Conservation (phyloP, 106 monocot species). For the Dendrobium chrysotoxum region DNA sequence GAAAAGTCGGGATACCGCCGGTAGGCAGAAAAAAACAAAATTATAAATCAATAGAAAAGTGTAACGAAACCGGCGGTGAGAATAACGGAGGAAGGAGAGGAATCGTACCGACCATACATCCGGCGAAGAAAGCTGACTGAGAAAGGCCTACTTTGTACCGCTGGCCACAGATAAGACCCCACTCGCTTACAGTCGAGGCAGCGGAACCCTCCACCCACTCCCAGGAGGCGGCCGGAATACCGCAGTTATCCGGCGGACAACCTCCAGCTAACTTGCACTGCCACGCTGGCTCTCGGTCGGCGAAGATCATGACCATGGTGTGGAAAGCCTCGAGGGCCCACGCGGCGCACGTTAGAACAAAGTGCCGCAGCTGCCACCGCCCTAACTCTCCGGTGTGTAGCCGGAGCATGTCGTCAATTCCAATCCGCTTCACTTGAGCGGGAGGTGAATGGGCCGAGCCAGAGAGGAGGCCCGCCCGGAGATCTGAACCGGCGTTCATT, state of each 20-base stretch:
- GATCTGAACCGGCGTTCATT: background rate
- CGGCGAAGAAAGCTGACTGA: conserved; percentile 75
- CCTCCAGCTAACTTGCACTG: background rate
- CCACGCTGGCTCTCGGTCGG: conserved; percentile 15
- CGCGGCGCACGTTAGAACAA: conserved; percentile 41
- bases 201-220: conserved; percentile 25
- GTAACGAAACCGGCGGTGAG: background rate
- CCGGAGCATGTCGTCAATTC: conserved; percentile 48
- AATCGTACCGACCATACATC: conserved; percentile 68
- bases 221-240: conserved; percentile 21
- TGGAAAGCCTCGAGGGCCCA: conserved; percentile 55
- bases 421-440: conserved; percentile 4
- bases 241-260: conserved; percentile 15
- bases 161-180: conserved; percentile 63
- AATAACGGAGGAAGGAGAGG: background rate
- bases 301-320: conserved; percentile 47
- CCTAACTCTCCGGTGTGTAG: conserved; percentile 52
- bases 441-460: background rate
- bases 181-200: conserved; percentile 31
- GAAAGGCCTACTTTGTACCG: conserved; percentile 76
- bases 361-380: conserved; percentile 50
- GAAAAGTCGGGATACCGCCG: too few species aligned
- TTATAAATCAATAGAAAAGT: background rate
- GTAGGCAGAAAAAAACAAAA: background rate
- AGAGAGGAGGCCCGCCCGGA: background rate